Base-by-base conservation (phyloP, 495 filamentous ascomycete species). In the Clohesyomyces aquaticus region DNA sequence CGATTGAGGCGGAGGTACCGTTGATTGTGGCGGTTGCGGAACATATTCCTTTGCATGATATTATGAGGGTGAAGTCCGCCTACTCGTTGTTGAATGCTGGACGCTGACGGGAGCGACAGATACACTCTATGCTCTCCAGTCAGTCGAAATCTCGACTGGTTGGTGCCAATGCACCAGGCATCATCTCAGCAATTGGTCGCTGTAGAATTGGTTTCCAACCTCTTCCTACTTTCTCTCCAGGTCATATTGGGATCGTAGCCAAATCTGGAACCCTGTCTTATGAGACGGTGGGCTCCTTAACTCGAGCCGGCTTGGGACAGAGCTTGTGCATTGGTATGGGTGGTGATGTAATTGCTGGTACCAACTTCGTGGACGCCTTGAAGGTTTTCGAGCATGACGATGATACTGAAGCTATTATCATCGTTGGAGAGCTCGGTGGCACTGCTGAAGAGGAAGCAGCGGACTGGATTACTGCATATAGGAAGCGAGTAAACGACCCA, bases 121-220 rank as follows among this genome's bases (percentile, higher is more conserved):
- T 95, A 49, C 85, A 90, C 57, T 87, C 85, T 1, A 90, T 96
- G 28, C 79, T 96, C 0, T 82, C 85, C 61, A 89, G 88, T 0
- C 93, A 97, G 71, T 91, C 87, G 1, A 89, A 82, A 63, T 93
- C 87, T 2, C 82, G 91, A 32, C 81, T 96, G 0, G 88, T 96
- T 2, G 92, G 92, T 10, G 87, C 92, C 3, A 96, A 96, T 69
- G 89, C 87, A 18, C 91, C 93, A 0, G 91, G 93, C 0, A 94
- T 96, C 55, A 93, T 96, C 43, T 92, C 92, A 18, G 84, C 90
- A 0, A 82, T 88, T 48, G 90, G 88, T 0, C 86, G 82, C 69
- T 96, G 91, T 69, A 85, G 91, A 42, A 93, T 95, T 68, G 90
- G 91, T 0, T 94, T 96, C 71, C 90, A 95, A 73, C 92, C 92